Evolutionary conservation across 2,329 filamentous ascomycete species (phyloP).

Genomic region (Clonostachys sp.): DNA sequence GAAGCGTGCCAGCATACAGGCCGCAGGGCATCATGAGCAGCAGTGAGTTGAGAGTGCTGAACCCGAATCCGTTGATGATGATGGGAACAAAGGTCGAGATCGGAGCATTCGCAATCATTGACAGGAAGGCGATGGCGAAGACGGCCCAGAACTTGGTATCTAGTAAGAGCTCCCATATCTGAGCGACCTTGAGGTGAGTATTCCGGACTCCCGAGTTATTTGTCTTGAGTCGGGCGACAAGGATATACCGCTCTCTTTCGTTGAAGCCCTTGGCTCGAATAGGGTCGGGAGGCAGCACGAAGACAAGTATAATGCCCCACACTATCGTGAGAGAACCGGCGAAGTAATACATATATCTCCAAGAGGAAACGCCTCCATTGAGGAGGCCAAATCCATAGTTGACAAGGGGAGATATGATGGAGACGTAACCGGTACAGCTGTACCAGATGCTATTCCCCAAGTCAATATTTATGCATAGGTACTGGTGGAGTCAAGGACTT

Average conservation of each 20-base stretch:
- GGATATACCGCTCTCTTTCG: conserved; percentile 21
- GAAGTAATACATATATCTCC: conserved; percentile 46
- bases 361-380: conserved; percentile 24
- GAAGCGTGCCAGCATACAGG: conserved; percentile 2
- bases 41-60: conserved; percentile 9
- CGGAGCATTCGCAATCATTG: conserved; percentile 10
- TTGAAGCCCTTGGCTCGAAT: conserved; percentile 3
- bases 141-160: conserved; percentile 32
- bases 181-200: conserved; percentile 26
- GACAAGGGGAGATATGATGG: conserved; percentile 32
- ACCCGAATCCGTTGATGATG: conserved; percentile 17
- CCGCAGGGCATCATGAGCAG: conserved; percentile 37
- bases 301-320: conserved; percentile 33
- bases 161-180: conserved; percentile 28
- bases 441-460: conserved; percentile 27
- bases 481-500: conserved; percentile 11
- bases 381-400: conserved; percentile 47
- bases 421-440: conserved; percentile 9
- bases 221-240: conserved; percentile 53
- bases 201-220: conserved; percentile 31
- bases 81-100: conserved; percentile 19
- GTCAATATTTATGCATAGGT: conserved; percentile 31
- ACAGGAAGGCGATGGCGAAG: conserved; percentile 21
- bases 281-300: conserved; percentile 32
- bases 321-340: conserved; percentile 38